A percentile compares a stretch with the other conserved stretches of the same genome.
Evolutionary conservation across 768 basidiomycete genomes (phyloP).

Genomic region (Phlebiopsis flavidoalba): DNA sequence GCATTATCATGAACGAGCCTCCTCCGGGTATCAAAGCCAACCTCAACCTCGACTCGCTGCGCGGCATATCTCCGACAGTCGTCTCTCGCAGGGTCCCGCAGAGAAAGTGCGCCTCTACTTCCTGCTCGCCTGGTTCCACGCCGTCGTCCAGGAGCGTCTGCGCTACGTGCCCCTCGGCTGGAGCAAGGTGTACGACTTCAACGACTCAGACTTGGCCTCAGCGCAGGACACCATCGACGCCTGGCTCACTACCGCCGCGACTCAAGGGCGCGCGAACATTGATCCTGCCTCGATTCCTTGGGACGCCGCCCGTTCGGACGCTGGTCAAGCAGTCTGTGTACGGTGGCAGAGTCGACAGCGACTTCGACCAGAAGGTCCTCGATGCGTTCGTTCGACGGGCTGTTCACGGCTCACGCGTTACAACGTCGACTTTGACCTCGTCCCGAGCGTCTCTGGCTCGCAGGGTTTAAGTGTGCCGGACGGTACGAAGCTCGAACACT

Average conservation of each 20-base stretch:
- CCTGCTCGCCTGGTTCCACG: constrained; percentile 98
- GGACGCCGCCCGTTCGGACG: constrained; percentile 88
- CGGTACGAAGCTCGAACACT: constrained; percentile 89
- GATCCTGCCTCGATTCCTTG: constrained; percentile 92
- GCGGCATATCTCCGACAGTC: constrained; percentile 63
- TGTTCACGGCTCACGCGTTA: constrained; percentile 89
- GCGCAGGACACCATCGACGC: constrained; percentile 89
- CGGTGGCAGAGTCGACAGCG: constrained; percentile 89
- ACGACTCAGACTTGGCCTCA: constrained; percentile 95
- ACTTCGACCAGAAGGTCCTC: constrained; percentile 90
- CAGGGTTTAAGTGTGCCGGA: constrained; percentile 74
- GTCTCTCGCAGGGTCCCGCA: constrained; percentile 79
- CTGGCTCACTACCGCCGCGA: constrained; percentile 67
- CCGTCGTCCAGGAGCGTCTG: constrained; percentile 92
- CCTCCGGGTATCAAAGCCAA: constrained; percentile 97
- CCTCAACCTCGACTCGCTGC: constrained; percentile 83
- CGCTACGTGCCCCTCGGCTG: constrained; percentile 96
- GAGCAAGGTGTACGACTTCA: constrained; percentile 98
- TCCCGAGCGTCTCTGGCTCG: constrained; percentile 54
- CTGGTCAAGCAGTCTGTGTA: constrained; percentile 96
- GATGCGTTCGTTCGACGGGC: constrained; percentile 88
- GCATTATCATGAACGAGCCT: constrained; percentile 98
- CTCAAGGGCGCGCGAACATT: constrained; percentile 88
- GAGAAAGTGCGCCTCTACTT: constrained; percentile 94
- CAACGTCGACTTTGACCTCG: constrained; percentile 89